Percentiles rank a stretch among this genome's conserved stretches.
Conservation (phyloP, 805 yeast genomes). For the Lachancea waltii region DNA sequence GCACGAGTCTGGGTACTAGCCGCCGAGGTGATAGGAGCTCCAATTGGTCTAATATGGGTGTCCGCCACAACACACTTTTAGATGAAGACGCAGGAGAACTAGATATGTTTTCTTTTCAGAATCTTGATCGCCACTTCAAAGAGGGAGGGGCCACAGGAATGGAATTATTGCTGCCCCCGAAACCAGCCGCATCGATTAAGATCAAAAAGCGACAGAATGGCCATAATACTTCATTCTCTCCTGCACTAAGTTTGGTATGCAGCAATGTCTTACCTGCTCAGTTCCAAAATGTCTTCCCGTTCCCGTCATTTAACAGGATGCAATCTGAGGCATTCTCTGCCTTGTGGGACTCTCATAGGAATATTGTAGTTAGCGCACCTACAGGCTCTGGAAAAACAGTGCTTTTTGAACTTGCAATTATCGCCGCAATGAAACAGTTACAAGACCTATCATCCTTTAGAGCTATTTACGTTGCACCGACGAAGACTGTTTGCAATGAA, state of each 20-base stretch:
- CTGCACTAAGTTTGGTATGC: slow-evolving; percentile 7
- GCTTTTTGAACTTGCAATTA: slow-evolving; percentile 46
- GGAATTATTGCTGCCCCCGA: too few species aligned
- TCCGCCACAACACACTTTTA: not conserved
- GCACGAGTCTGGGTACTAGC: not conserved
- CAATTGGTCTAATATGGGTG: not conserved
- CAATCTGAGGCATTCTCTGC: slow-evolving; percentile 40
- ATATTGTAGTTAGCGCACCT: slow-evolving; percentile 47
- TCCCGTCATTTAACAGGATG: slow-evolving; percentile 39
- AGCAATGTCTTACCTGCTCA: slow-evolving; percentile 34
- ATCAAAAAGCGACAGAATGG: too few species aligned
- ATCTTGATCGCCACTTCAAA: too few species aligned
- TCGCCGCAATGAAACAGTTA: slow-evolving; percentile 31
- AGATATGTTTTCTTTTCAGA: not conserved
- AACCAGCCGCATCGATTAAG: too few species aligned
- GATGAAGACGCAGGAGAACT: slow-evolving; percentile 1
- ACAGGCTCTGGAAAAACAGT: slow-evolving; percentile 58
- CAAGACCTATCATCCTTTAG: slow-evolving; percentile 26
- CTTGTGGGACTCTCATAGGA: slow-evolving; percentile 33
- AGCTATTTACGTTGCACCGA: slow-evolving; percentile 51
- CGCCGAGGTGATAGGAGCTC: not conserved
- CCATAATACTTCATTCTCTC: not conserved
- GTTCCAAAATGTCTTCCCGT: slow-evolving; percentile 24
- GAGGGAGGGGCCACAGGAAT: too few species aligned
- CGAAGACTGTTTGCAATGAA: slow-evolving; percentile 51